These are phyloP conservation scores for Aspergillus sp. DNA, from an alignment of 2,329 filamentous ascomycete species.

Conservation along the genomic window DNA sequence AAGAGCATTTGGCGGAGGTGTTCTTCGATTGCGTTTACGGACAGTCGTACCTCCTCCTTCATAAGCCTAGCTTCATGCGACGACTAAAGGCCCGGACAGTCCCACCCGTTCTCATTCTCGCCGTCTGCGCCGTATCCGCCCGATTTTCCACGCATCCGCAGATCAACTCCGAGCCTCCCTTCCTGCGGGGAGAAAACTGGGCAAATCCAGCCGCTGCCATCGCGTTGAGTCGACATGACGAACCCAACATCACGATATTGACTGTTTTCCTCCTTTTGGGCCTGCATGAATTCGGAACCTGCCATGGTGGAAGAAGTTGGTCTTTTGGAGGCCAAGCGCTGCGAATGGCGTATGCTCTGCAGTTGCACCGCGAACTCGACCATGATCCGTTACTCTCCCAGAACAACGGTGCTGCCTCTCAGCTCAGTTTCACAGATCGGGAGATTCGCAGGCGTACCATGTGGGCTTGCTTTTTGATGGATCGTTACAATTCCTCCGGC, in stretches of 20 bases:
- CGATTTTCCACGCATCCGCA: constrained; percentile 89
- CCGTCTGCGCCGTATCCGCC: constrained; percentile 92
- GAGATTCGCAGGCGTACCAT: constrained; percentile 92
- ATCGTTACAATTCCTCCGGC: constrained; percentile 93
- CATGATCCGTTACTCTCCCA: constrained; percentile 68
- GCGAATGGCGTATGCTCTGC: constrained; percentile 93
- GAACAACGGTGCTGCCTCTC: constrained; percentile 55
- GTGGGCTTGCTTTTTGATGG: constrained; percentile 98
- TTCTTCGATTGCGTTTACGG: constrained; percentile 97
- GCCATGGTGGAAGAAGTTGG: constrained; percentile 94
- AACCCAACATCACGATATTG: constrained; percentile 92
- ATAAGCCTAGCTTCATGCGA: constrained; percentile 96
- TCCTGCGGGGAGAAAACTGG: constrained; percentile 88
- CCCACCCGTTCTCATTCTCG: constrained; percentile 87
- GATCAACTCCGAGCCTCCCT: constrained; percentile 72
- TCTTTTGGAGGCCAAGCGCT: constrained; percentile 92
- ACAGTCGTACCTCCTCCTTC: constrained; percentile 88
- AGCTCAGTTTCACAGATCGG: constrained; percentile 84
- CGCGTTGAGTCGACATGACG: constrained; percentile 82
- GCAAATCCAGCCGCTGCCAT: constrained; percentile 84
- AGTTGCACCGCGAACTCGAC: constrained; percentile 88
- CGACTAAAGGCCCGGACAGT: constrained; percentile 71
- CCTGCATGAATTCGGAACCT: constrained; percentile 94
- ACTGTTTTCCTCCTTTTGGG: constrained; percentile 87
- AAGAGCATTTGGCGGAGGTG: constrained; percentile 88